phyloP scores from a whole-genome alignment of 2,329 filamentous ascomycete species.

The Sarocladium brachiariae region DNA sequence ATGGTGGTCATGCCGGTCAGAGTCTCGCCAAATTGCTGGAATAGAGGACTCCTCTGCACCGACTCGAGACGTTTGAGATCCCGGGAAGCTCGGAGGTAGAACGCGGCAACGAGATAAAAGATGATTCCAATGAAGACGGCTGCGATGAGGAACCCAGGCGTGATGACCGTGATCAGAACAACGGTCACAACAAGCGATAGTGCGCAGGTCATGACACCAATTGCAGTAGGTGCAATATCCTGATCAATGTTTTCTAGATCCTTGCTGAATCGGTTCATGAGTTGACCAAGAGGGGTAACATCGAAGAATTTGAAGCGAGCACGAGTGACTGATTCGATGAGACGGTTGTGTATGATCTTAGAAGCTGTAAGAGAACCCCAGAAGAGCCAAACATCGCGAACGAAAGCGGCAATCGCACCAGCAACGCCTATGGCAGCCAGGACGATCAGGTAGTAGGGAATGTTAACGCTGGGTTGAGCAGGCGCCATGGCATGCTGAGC shows the following conservation, averaged over 20 bases:
- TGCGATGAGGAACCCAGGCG: slow-evolving; percentile 83
- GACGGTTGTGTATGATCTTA: slow-evolving; percentile 68
- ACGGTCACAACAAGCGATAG: slow-evolving; percentile 75
- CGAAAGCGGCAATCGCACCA: slow-evolving; percentile 74
- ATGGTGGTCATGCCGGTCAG: slow-evolving; percentile 93
- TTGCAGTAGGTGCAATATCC: slow-evolving; percentile 87
- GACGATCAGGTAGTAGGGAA: slow-evolving; percentile 73
- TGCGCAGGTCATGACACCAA: slow-evolving; percentile 61
- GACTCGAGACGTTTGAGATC: slow-evolving; percentile 94
- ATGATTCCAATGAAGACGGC: slow-evolving; percentile 76
- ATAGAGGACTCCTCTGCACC: slow-evolving; percentile 86
- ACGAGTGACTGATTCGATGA: slow-evolving; percentile 74
- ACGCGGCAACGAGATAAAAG: slow-evolving; percentile 75
- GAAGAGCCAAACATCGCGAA: slow-evolving; percentile 84
- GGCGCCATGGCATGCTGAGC: neutral
- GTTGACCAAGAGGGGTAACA: slow-evolving; percentile 85
- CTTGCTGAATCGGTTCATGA: slow-evolving; percentile 99
- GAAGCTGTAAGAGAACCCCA: slow-evolving; percentile 87
- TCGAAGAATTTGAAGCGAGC: slow-evolving; percentile 98
- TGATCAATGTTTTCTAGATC: slow-evolving; percentile 93
- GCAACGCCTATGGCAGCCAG: slow-evolving; percentile 74
- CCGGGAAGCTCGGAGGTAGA: slow-evolving; percentile 89
- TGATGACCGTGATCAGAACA: slow-evolving; percentile 78
- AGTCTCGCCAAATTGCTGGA: slow-evolving; percentile 97
- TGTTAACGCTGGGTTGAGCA: slow-evolving; percentile 56